Evolutionary conservation across 768 basidiomycete genomes (phyloP).

Genomic region (Tricholoma terreum): DNA sequence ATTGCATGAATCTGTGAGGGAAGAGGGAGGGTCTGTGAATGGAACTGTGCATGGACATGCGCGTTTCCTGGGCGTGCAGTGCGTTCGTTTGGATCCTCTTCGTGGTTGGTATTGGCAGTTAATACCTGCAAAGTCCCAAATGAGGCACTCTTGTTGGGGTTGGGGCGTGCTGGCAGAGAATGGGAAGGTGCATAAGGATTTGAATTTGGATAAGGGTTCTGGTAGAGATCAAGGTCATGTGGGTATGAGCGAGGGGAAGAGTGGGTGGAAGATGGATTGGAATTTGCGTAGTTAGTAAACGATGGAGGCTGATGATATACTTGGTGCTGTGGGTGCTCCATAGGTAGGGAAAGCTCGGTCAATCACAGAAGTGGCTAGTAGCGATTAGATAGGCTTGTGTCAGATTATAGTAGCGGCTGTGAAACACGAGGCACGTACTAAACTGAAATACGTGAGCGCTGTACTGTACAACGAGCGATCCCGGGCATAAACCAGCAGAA

Average conservation of each 20-base stretch:
- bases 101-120: slow-evolving; percentile 34
- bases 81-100: slow-evolving; percentile 43
- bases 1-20: slow-evolving; percentile 4
- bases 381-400: background rate
- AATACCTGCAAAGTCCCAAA: slow-evolving; percentile 35
- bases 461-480: background rate
- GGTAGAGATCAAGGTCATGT: slow-evolving; percentile 17
- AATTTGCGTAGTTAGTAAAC: slow-evolving; percentile 26
- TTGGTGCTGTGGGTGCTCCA: slow-evolving; percentile 17
- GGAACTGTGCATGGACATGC: slow-evolving; percentile 43
- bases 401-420: background rate
- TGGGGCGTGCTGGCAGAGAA: slow-evolving; percentile 18
- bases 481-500: too few species aligned
- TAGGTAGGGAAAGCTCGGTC: background rate
- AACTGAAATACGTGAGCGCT: background rate
- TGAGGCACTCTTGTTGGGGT: slow-evolving; percentile 13
- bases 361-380: background rate
- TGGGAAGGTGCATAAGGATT: slow-evolving; percentile 21
- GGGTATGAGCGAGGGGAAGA: slow-evolving; percentile 19
- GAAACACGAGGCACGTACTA: too few species aligned
- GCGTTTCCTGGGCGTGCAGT: slow-evolving; percentile 51
- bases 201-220: slow-evolving; percentile 11
- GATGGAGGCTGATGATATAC: slow-evolving; percentile 18
- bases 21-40: slow-evolving; percentile 24
- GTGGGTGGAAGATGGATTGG: slow-evolving; percentile 33